Conservation (phyloP, 2,329 filamentous ascomycete species). For the Arthrobotrys conoides region DNA sequence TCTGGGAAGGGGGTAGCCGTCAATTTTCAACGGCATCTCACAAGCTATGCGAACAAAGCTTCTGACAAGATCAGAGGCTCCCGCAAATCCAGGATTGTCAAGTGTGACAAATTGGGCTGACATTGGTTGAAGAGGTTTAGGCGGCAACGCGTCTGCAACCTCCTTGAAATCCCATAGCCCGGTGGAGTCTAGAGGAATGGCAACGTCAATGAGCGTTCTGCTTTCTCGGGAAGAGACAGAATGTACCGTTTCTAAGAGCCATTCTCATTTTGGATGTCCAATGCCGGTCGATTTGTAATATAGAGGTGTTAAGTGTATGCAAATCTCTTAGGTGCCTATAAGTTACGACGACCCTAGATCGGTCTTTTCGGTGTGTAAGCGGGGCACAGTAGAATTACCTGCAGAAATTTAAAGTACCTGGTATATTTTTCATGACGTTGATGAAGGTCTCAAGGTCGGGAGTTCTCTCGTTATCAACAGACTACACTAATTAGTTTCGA, state of each 20-base stretch:
- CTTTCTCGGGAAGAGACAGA: neutral
- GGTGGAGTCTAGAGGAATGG: slow-evolving; percentile 73
- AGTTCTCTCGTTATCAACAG: slow-evolving; percentile 91
- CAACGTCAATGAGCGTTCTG: neutral
- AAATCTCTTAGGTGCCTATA: slow-evolving; percentile 96
- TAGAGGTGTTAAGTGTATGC: slow-evolving; percentile 92
- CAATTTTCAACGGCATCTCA: slow-evolving; percentile 93
- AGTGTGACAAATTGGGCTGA: slow-evolving; percentile 93
- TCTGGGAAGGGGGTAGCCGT: slow-evolving; percentile 95
- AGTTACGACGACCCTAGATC: slow-evolving; percentile 87
- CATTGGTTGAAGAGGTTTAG: slow-evolving; percentile 78
- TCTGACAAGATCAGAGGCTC: slow-evolving; percentile 91
- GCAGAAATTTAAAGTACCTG: slow-evolving; percentile 71
- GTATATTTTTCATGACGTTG: slow-evolving; percentile 88
- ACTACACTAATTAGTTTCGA: slow-evolving; percentile 68
- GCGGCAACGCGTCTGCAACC: slow-evolving; percentile 83
- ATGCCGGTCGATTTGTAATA: slow-evolving; percentile 92
- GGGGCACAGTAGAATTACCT: slow-evolving; percentile 1
- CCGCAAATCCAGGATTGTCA: slow-evolving; percentile 86
- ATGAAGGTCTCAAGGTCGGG: slow-evolving; percentile 90
- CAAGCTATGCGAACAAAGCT: slow-evolving; percentile 96
- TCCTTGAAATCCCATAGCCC: slow-evolving; percentile 96
- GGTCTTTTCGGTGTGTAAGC: slow-evolving; percentile 68
- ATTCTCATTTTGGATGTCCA: slow-evolving; percentile 97
- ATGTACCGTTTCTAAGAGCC: slow-evolving; percentile 80